Base-by-base conservation (phyloP, 2,329 filamentous ascomycete genomes). In the Chaetothyriales sp. region DNA sequence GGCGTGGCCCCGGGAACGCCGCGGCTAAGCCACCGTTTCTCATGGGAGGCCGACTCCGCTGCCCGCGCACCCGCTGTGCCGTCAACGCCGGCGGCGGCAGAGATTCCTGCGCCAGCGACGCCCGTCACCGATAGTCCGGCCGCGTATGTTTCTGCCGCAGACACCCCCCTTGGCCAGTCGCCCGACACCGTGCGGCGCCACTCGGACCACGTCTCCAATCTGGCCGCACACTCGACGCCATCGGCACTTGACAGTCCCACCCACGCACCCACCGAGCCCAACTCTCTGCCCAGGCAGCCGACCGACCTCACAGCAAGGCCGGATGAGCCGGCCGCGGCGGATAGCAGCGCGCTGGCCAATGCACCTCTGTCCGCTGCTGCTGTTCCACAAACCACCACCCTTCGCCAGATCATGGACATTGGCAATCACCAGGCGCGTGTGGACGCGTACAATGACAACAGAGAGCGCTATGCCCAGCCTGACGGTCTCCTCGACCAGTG, bases 371-470 rank as follows among this genome's bases (percentile, higher is more conserved):
- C 44, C 2, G 13, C 44, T 28, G 13, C 44, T 28, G 29, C 20
- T 37, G 20, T 29, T 28, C 18, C 46, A 18, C 20, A 29, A 4
- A 8, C 29, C 46, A 47, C 15, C 40, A 74, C 77, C 1, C 89
- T 94, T 67, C 79, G 82, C 48, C 85, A 94, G 53, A 94, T 95
- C 55, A 74, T 88, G 61, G 80, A 78, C 7, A 74, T 92, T 48
- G 74, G 77, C 15, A 79, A 77, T 1, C 67, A 81, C 0, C 66
- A 74, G 13, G 82, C 92, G 58, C 81, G 89, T 18, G 85, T 92
- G 54, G 72, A 76, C 44, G 82, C 81, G 13, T 94, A 86, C 65
- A 78, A 86, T 53, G 78, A 83, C 53, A 84, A 85, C 0, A 78
- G 87, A 45, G 70, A 78, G 15, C 77, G 85, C 46, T 88, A 89